Base-by-base conservation (phyloP, 2,329 filamentous ascomycete species). In the Alternaria viburni region DNA sequence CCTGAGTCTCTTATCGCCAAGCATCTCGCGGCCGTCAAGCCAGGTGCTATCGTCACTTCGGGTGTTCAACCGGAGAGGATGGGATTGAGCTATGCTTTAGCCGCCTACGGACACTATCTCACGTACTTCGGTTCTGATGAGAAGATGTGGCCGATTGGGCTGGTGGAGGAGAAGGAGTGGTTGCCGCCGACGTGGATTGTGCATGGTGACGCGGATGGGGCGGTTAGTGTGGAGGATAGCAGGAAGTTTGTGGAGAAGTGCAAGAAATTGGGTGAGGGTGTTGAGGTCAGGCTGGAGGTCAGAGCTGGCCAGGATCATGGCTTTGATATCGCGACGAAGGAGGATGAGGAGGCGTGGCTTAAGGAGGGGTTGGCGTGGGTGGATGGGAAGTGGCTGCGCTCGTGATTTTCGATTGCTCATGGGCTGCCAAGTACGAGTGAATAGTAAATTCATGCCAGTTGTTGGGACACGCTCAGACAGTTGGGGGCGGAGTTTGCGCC, bases 111-210 rank as follows among this genome's bases (percentile, higher is more conserved):
- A 7, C 69, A 70, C 0, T 75, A 70, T 45, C 44, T 66, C 5
- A 69, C 75, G 44, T 78, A 71, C 59, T 75, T 78, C 41, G 78
- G 77, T 1, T 43, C 47, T 0, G 72, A 70, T 2, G 60, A 62
- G 26, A 61, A 66, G 23, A 61, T 78, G 28, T 74, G 73, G 70
- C 77, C 77, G 1, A 59, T 77, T 21, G 62, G 69, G 15, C 30
- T 68, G 11, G 51, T 79, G 3, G 73, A 74, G 15, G 62, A 72
- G n/a, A 71, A 64, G 56, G 55, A 59, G 11, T 65, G 56, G 32
- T 59, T 77, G 21, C 74, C 75, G 15, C 76, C 76, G 3, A 77
- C 73, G 15, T 72, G 67, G 52, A 74, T 79, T 32, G 28, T 77
- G 3, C 78, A 80, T 67, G 77, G 76, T 0, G 67, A 67, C 13